A percentile compares a stretch with the other conserved stretches of the same genome.
Evolutionary conservation across 257 asterid species (phyloP).

Genomic region (Craterostigma plantagineum): DNA sequence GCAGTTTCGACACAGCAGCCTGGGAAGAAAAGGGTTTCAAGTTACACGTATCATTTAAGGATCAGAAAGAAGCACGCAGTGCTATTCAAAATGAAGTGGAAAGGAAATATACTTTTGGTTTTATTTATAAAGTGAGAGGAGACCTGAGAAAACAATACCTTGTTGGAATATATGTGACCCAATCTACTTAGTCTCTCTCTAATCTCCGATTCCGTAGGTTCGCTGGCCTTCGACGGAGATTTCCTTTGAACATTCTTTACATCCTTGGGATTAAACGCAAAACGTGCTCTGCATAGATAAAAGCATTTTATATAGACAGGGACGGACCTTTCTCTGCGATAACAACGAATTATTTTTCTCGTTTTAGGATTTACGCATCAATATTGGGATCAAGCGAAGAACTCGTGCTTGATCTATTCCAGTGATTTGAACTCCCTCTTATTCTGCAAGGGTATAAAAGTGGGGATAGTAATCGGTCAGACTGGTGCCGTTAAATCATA

Average conservation of each 20-base stretch:
- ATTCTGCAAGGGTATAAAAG: too few relatives aligned
- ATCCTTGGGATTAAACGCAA: conserved; percentile 80
- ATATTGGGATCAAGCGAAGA: too few relatives aligned
- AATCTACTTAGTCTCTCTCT: conserved; percentile 40
- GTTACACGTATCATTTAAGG: background rate
- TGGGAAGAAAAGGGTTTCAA: conserved; percentile 10
- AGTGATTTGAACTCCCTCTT: too few relatives aligned
- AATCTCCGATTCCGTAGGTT: conserved; percentile 46
- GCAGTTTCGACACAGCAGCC: conserved; percentile 39
- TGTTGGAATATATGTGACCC: conserved; percentile 22
- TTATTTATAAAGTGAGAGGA: conserved; percentile 1
- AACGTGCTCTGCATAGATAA: conserved; percentile 30
- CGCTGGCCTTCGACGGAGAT: conserved; percentile 19
- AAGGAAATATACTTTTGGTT: too few relatives aligned
- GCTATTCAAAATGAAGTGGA: too few relatives aligned
- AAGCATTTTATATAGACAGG: conserved; percentile 1
- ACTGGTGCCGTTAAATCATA: background rate
- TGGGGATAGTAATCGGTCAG: too few relatives aligned
- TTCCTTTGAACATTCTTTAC: conserved; percentile 26
- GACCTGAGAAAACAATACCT: conserved; percentile 23
- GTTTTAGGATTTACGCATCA: background rate
- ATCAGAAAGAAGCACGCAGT: background rate
- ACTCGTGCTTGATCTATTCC: too few relatives aligned
- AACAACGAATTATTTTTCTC: background rate
- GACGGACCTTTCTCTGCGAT: background rate